Evolutionary conservation across 1,284 basidiomycete genomes (phyloP).

Genomic region (Coniferiporia sulphurascens): DNA sequence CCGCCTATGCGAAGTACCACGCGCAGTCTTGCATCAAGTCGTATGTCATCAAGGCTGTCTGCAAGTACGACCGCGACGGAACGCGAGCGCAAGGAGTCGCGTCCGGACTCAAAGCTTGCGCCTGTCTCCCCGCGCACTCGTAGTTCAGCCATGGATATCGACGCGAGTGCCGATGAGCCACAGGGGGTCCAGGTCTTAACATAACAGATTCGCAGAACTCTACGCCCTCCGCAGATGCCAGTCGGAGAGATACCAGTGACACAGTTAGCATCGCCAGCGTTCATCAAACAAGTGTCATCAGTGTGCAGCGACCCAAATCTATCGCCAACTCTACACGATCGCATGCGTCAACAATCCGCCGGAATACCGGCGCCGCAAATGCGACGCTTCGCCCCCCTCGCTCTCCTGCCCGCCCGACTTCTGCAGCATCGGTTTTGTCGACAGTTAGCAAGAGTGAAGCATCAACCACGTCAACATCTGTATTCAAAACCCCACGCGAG

Average conservation of each 20-base stretch:
- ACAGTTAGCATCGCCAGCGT: constrained; percentile 13
- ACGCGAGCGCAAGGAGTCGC: constrained; percentile 24
- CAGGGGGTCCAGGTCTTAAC: not conserved
- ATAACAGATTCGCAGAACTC: no score
- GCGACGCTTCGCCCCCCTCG: constrained; percentile 14
- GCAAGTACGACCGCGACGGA: constrained; percentile 19
- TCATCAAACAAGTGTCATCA: constrained; percentile 17
- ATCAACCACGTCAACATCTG: constrained; percentile 28
- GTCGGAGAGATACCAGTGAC: not conserved
- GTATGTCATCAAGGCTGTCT: constrained; percentile 11
- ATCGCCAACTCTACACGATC: constrained; percentile 33
- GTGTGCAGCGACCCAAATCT: constrained; percentile 29
- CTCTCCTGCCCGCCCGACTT: constrained; percentile 23
- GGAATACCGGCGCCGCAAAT: constrained; percentile 14
- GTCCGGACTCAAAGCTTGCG: constrained; percentile 65
- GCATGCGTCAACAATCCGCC: constrained; percentile 37
- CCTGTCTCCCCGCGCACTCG: constrained; percentile 27
- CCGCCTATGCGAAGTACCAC: constrained; percentile 15
- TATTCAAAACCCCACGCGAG: constrained; percentile 53
- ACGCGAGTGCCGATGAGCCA: not conserved
- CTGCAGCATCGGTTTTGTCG: constrained; percentile 38
- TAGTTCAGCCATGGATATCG: constrained; percentile 16
- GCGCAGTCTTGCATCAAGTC: constrained; percentile 15
- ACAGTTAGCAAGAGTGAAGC: constrained; percentile 38
- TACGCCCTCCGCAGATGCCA: not conserved